Base-by-base conservation (phyloP, 1,139 yeast genomes). In the Komagataea norvegica region DNA sequence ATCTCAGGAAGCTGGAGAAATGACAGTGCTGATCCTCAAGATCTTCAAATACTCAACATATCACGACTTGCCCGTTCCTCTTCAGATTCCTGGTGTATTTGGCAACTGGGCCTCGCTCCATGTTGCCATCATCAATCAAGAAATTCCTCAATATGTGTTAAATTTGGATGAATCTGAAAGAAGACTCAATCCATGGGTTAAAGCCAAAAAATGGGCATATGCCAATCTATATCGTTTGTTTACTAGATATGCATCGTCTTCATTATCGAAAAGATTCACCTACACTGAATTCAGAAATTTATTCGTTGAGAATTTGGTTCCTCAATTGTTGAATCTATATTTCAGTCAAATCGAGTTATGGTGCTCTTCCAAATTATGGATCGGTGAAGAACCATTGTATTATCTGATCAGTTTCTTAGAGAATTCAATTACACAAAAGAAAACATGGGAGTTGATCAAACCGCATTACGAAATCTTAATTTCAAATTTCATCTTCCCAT, bases 151-250 rank as follows among this genome's bases (percentile, higher is more conserved):
- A 11, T 46, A 70, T 40, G 69, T 76, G 2, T 50, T 70, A 41
- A 59, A 62, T 4, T 49, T 68, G 8, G 78, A 74, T 26, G 64
- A 61, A 26, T 74, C 68, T 17, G 74, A 69, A 18, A 65, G 80
- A 45, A 67, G 62, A 32, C 44, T 51, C 14, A 65, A 68, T 45
- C 70, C 81, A 6, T 78, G 85, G 83, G 74, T 71, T 25, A 89
- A 87, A 59, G 75, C 91, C 46, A 85, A 87, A 60, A 91, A 91
- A 59, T 89, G 98, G 96, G 77, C 94, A 1, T 79, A 79, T 52
- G 88, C 87, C 25, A 87, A 87, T 56, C 60, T 89, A 34, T 75
- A 72, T 52, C 74, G 95, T 47, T 59, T 88, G n/a, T 85, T 83
- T 54, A 72, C 72, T 40, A 70, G 94, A 49, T 88, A 85, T 56